Evolutionary conservation across 1,284 basidiomycete species (phyloP), one percentile per base, ranked within the genome.

Genomic region (Ganoderma meredithae): DNA sequence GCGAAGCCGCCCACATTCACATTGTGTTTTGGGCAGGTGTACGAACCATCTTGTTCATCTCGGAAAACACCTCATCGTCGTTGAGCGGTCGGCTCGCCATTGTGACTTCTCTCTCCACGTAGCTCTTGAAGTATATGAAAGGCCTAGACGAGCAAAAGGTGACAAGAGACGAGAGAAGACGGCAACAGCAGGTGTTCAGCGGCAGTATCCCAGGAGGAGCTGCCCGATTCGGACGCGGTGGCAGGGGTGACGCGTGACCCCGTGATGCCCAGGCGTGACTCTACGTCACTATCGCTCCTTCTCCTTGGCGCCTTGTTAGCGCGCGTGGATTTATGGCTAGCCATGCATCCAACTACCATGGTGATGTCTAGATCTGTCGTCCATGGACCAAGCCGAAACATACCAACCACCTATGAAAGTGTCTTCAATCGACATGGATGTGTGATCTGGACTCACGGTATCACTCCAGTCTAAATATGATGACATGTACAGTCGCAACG

Each of bases 21-120:
- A 27, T 41, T 9, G n/a, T 7, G 25, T 60, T 25, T 10, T 25
- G 47, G 15, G 49, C 17, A 9, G 19, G 44, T 41, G 58, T 60
- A 60, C 86, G 67, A 63, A 96, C 97, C 97, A 99, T 98, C 91
- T 99, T 99, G 86, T 96, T 98, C 95, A 98, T 96, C 87, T 99
- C 97, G 76, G 84, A 93, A 78, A 96, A 86, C 47, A 99, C 97
- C 83, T 99, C 97, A 77, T 97, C 96, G 78, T 99, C 97, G 79
- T 97, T 97, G 73, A 98, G 85, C 27, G 96, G 90, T 73, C 91
- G 83, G 63, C 82, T 78, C 62, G 88, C 82, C 89, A 90, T 92
- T 59, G 68, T 80, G 71, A 13, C 0, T 17, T 56, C 43, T 56
- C 43, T 56, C 36, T 52, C 43, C 4, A 4, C 36, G 39, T 33